Evolutionary conservation across 2,329 filamentous ascomycete genomes (phyloP), one percentile per base, ranked within the genome.

Genomic region (Fusarium poae): DNA sequence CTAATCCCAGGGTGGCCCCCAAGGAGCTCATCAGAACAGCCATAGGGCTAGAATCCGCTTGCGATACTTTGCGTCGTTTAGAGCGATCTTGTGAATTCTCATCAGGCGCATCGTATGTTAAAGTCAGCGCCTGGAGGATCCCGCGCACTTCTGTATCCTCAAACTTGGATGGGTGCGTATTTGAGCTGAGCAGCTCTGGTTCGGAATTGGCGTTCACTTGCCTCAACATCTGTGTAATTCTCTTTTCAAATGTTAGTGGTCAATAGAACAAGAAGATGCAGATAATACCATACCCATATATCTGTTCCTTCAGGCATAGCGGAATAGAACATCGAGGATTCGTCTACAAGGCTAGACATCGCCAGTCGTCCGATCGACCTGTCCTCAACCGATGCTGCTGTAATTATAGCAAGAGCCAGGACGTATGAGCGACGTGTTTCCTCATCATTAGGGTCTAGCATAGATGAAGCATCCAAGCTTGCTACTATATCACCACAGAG

Each of bases 311-410:
- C 75, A 13, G 74, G 71, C 21, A 80, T 63, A 2, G 69, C 63
- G 1, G 77, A 73, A 53, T 76, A 74, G 10, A 81, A 64, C 21
- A 80, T 73, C n/a, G 80, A 75, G 29, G 83, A 72, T 37, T 81
- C 77, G n/a, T 81, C 78, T 11, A 82, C 74, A 18, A 85, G 75
- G 46, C 83, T 83, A 6, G 81, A 82, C 3, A 78, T 73, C 16
- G 79, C 79, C 29, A 85, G 70, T 35, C 81, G 79, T 15, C 78
- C 78, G 37, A 83, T 75, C 4, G 75, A 67, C 27, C 73, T 74
- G 27, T 77, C 76, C 8, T 70, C 62, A 4, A 80, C 44, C n/a
- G 79, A 78, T 15, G 76, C 77, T 30, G 79, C 73, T 4, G 80
- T 75, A 37, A 86, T 77, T 5, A 73, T 72, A 12, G 81, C 59